Conservation (phyloP, 2,329 filamentous ascomycete genomes). For the Fonsecaea monophora region DNA sequence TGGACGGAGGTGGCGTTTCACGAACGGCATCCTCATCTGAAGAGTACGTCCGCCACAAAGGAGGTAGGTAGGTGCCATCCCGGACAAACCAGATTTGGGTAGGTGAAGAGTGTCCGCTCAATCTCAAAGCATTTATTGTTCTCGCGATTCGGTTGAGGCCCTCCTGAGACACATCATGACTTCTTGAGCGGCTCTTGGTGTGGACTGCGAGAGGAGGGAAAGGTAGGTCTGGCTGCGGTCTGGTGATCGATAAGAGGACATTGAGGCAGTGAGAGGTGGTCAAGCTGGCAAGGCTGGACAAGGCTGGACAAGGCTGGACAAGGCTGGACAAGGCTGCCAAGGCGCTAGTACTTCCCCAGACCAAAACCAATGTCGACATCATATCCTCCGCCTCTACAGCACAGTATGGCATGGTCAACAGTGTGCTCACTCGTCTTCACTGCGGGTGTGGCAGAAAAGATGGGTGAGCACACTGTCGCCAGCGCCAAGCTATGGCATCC, state of each 20-base stretch:
- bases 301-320: background rate
- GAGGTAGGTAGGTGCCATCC: background rate
- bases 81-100: background rate
- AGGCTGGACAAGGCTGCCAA: conserved; percentile 13
- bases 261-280: background rate
- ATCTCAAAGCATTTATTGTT: background rate
- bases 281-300: background rate
- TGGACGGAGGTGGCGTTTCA: background rate
- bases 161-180: too few species aligned
- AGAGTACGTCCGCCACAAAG: background rate
- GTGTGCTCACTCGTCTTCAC: conserved; percentile 15
- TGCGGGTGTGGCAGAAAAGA: conserved; percentile 8
- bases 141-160: too few species aligned
- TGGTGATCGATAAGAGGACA: too few species aligned
- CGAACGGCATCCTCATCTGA: background rate
- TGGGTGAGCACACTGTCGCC: conserved; percentile 14
- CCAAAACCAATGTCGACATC: background rate
- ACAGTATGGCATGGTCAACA: background rate
- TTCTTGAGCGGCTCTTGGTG: too few species aligned
- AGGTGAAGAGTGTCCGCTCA: background rate
- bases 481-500: conserved; percentile 11
- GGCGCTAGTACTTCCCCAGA: background rate
- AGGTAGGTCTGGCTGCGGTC: too few species aligned
- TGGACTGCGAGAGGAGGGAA: too few species aligned
- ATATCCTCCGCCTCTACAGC: conserved; percentile 2